phyloP scores from a whole-genome alignment of 202 grass and related monocot species.

The Panicum hallii region DNA sequence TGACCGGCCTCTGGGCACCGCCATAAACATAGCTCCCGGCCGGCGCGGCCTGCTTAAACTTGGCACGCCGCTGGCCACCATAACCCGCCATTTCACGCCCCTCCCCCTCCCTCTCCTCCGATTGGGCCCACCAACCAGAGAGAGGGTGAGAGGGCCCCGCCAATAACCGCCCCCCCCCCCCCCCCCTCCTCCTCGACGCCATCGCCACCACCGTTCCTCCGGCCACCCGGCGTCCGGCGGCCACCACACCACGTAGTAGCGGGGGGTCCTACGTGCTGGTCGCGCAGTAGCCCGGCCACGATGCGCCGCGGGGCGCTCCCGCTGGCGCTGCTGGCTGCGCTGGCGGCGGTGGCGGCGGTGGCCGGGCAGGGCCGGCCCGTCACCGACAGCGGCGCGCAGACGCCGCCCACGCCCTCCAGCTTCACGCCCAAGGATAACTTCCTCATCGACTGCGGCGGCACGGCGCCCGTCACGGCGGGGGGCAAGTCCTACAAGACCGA shows the following conservation, averaged over 20 bases:
- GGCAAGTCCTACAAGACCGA: constrained; percentile 85
- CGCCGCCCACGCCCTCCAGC: constrained; percentile 33
- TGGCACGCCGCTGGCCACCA: constrained; percentile 14
- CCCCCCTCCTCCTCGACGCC: not conserved
- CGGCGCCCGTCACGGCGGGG: constrained; percentile 35
- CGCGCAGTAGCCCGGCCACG: not conserved
- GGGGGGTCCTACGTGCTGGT: no score
- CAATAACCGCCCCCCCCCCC: not conserved
- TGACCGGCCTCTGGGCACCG: not conserved
- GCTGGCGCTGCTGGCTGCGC: constrained; percentile 41
- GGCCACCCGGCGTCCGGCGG: no score
- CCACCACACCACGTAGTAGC: no score
- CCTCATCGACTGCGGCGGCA: constrained; percentile 78
- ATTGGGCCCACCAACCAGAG: constrained; percentile 51
- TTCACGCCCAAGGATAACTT: constrained; percentile 80
- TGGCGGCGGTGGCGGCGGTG: not conserved
- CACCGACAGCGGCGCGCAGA: not conserved
- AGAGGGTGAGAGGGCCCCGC: constrained; percentile 43
- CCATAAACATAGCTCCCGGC: not conserved
- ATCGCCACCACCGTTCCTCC: no score
- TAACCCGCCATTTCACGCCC: constrained; percentile 25
- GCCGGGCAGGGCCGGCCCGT: constrained; percentile 42
- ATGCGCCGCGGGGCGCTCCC: constrained; percentile 47
- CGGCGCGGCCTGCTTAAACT: constrained; percentile 25
- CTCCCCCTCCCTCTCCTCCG: constrained; percentile 47